Evolutionary conservation across 441 rosid genomes (phyloP), one percentile per base, ranked within the genome.

Genomic region (Metrosideros polymorpha): DNA sequence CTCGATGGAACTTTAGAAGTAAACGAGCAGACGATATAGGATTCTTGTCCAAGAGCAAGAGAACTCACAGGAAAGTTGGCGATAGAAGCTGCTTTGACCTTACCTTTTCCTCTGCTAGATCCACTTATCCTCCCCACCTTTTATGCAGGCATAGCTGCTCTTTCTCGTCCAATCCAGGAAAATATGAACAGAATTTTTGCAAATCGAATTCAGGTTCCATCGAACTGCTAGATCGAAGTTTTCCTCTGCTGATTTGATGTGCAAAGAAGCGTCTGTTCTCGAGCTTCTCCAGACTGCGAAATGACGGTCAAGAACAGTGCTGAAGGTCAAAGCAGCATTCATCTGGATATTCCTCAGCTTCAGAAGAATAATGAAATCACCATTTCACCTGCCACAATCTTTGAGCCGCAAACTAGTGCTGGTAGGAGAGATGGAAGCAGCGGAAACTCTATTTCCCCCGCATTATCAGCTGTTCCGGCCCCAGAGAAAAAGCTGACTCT

Each of bases 401-500:
- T 95, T 7, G 95, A 94, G 85, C 92, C 94, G 6, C 92, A 88
- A 52, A 59, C 24, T 82, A 89, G 89, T 84, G 84, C 89, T 2
- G 94, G 88, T 89, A 91, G 90, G 87, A 87, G 90, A 84, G 96
- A 94, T 53, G 91, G 96, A 83, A 89, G 96, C 84, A 85, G 14
- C 76, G 91, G 86, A 5, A 91, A 89, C 42, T 89, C 95, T 25
- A 75, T 56, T 52, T 85, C 90, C 42, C 87, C 94, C 25, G 79
- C 91, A 52, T 39, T n/a, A 8, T 12, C 85, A 10, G 79, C 86
- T n/a, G 84, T 83, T 27, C 92, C 83, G 6, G 98, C 96, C 27
- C 99, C 99, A 0, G 99, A 97, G 91, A 92, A 93, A 89, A 94
- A 94, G 85, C 93, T 97, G 35, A 97, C 99, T 12, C 95, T 96